phyloP scores from a whole-genome alignment of 768 basidiomycete genomes.

The Amanita exitialis region DNA sequence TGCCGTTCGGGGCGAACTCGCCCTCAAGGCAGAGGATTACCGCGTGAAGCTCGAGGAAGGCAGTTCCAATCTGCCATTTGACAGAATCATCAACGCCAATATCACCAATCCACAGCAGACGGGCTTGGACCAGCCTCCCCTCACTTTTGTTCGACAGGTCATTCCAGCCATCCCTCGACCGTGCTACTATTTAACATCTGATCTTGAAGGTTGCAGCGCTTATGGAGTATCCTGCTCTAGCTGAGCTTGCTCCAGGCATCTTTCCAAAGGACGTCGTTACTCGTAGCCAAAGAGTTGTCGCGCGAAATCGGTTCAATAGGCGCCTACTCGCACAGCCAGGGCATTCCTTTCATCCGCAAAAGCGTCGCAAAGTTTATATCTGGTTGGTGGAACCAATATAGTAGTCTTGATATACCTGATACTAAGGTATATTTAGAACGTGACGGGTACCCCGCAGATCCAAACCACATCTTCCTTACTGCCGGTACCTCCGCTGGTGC shows the following conservation, averaged over 20 bases:
- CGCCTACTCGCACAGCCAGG: constrained; percentile 94
- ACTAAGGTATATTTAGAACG: constrained; percentile 45
- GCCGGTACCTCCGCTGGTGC: constrained; percentile 93
- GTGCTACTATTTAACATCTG: neutral
- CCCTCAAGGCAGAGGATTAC: constrained; percentile 85
- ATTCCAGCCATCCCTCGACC: constrained; percentile 10
- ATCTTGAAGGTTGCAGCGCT: constrained; percentile 71
- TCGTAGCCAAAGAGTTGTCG: constrained; percentile 72
- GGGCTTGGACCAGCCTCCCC: constrained; percentile 85
- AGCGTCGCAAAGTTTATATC: constrained; percentile 86
- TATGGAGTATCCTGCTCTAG: constrained; percentile 84
- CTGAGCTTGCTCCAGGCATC: constrained; percentile 59
- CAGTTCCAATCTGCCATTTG: constrained; percentile 65
- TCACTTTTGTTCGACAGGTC: constrained; percentile 91
- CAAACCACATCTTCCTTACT: constrained; percentile 87
- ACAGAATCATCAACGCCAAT: constrained; percentile 85
- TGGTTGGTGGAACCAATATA: constrained; percentile 34
- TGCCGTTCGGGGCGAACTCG: constrained; percentile 94
- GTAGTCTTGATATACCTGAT: constrained; percentile 4
- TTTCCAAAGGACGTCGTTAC: constrained; percentile 84
- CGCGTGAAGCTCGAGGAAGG: constrained; percentile 56
- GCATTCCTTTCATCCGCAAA: constrained; percentile 79
- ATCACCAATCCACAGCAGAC: constrained; percentile 98
- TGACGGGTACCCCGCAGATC: constrained; percentile 78
- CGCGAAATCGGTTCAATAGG: constrained; percentile 86